Base-by-base conservation (phyloP, 768 basidiomycete species). In the Dioszegia crocea region DNA sequence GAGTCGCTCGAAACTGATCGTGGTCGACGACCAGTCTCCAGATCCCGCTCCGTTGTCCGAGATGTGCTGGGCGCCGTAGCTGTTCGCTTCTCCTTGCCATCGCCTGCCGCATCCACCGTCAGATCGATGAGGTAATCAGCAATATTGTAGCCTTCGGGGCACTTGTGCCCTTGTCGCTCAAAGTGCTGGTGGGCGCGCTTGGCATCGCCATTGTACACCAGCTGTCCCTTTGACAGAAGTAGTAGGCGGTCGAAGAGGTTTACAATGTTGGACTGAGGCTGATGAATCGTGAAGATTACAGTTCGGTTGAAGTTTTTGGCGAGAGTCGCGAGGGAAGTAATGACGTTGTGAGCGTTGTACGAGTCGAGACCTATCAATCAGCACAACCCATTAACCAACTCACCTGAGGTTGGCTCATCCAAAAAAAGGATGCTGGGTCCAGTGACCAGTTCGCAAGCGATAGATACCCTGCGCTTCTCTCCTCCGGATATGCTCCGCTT, bases 391-490 rank as follows among this genome's bases (percentile, higher is more conserved):
- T 29, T 16, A 17, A 4, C 33, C 51, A 2, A 79, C 85, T 59
- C 63, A 88, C 89, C 93, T 52, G 90, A 92, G 0, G 96, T 99
- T 6, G 96, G 96, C 71, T 99, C 96, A 68, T 99, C 96, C 55
- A 98, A 81, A 81, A 97, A 94, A 31, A 99, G 76, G 49, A 99
- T 92, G 0, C 91, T 93, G 14, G 96, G 96, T 43, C 89, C 91
- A 0, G 94, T 99, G 33, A 99, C 96, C 24, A 99, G 82, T 78
- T 99, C 96, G 74, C 96, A 99, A 39, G 96, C 96, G 64, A 99
- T 98, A 0, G 88, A 91, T 1, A 98, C 96, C 3, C 96, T 82
- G 31, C 96, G 84, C 79, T 98, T 98, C 80, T 99, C 96, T 16
- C 96, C 96, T 45, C 96, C 96, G 30, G 91, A 94, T 56, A 98